These are phyloP conservation scores for Ampelomyces quisqualis DNA, from an alignment of 2,329 filamentous ascomycete species.

Conservation along the genomic window DNA sequence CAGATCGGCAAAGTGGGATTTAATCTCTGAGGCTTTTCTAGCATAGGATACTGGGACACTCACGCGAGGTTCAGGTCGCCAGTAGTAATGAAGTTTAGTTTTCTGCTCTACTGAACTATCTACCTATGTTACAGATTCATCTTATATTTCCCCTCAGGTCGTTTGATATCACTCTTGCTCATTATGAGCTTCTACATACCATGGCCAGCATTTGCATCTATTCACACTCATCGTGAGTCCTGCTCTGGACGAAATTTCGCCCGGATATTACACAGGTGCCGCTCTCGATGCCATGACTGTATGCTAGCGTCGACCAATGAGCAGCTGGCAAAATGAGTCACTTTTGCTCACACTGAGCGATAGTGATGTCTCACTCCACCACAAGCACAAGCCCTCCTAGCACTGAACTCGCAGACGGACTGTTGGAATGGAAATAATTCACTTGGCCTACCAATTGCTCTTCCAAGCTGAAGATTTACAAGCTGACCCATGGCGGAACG, in stretches of 20 bases:
- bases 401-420: too few relatives aligned
- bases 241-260: background rate
- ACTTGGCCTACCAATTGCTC: too few relatives aligned
- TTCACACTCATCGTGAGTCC: conserved; percentile 17
- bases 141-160: background rate
- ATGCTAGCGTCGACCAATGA: conserved; percentile 8
- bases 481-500: too few relatives aligned
- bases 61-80: conserved; percentile 9
- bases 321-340: conserved; percentile 16
- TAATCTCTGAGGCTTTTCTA: conserved; percentile 22
- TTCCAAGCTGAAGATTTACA: too few relatives aligned
- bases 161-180: background rate
- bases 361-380: background rate
- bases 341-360: conserved; percentile 13
- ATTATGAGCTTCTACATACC: background rate
- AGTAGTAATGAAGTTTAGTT: conserved; percentile 6
- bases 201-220: background rate
- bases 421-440: too few relatives aligned
- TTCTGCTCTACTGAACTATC: conserved; percentile 6
- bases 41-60: conserved; percentile 8
- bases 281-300: background rate
- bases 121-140: background rate
- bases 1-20: conserved; percentile 36
- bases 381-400: background rate
- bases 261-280: background rate